Evolutionary conservation across 2,329 filamentous ascomycete genomes (phyloP).

Genomic region (Venturia nashicola): DNA sequence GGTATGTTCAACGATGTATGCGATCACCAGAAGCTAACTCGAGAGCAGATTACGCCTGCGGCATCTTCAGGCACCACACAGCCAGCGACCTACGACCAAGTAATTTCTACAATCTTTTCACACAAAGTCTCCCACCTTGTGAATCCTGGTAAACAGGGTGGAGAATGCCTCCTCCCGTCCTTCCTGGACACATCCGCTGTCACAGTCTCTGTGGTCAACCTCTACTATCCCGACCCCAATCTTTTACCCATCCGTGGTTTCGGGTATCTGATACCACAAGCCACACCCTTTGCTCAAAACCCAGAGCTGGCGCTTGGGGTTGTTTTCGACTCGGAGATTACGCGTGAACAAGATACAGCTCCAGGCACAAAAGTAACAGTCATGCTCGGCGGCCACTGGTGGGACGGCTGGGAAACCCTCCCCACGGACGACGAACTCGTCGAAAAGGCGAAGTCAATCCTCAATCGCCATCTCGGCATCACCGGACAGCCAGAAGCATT

Average conservation of each 20-base stretch:
- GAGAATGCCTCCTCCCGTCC: conserved; percentile 17
- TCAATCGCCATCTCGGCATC: conserved; percentile 66
- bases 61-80: not conserved
- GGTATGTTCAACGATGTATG: not conserved
- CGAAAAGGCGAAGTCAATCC: conserved; percentile 54
- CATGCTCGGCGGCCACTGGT: conserved; percentile 91
- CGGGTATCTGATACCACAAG: conserved; percentile 80
- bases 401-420: conserved; percentile 51
- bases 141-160: conserved; percentile 7
- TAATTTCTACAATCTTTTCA: conserved; percentile 51
- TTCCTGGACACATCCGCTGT: conserved; percentile 50
- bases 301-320: conserved; percentile 79
- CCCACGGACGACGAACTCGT: conserved; percentile 56
- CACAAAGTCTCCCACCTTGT: conserved; percentile 20
- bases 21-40: not conserved
- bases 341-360: conserved; percentile 34
- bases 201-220: conserved; percentile 83
- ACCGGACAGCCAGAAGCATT: conserved; percentile 47
- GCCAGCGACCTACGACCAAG: conserved; percentile 37
- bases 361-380: conserved; percentile 78
- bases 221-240: conserved; percentile 60
- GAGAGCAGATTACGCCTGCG: not conserved
- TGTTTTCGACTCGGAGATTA: conserved; percentile 70
- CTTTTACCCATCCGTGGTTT: conserved; percentile 62
- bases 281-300: conserved; percentile 57